These are phyloP conservation scores for Cupressus sempervirens DNA, from an alignment of 75 land plant species.

Conservation along the genomic window DNA sequence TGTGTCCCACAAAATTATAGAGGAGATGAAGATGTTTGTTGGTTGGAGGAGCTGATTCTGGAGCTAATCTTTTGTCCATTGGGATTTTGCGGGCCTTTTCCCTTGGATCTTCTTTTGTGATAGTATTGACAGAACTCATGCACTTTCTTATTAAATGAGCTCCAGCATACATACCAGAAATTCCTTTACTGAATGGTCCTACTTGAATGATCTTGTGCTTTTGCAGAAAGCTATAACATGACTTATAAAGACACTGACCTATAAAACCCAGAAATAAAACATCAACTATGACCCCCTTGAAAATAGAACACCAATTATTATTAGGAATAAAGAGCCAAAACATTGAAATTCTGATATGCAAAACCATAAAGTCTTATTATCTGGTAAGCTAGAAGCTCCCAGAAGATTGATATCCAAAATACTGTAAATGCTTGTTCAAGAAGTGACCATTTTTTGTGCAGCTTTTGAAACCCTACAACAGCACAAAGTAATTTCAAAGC, in stretches of 20 bases:
- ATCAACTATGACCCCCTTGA: neutral
- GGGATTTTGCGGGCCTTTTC: slow-evolving; percentile 2
- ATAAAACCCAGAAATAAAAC: neutral
- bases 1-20: slow-evolving; percentile 54
- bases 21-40: slow-evolving; percentile 41
- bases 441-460: neutral
- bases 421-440: neutral
- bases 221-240: neutral
- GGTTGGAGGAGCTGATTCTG: slow-evolving; percentile 67
- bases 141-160: slow-evolving; percentile 2
- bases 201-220: neutral
- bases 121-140: neutral
- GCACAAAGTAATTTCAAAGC: neutral
- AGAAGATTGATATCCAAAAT: neutral
- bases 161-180: neutral
- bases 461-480: neutral
- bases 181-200: neutral
- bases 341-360: neutral
- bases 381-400: neutral
- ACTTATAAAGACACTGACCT: neutral
- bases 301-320: neutral
- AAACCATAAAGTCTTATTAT: neutral
- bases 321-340: neutral
- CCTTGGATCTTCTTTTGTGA: neutral
- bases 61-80: slow-evolving; percentile 47